These are phyloP conservation scores for Bothia castanella DNA, from an alignment of 1,284 basidiomycete genomes.

Conservation along the genomic window DNA sequence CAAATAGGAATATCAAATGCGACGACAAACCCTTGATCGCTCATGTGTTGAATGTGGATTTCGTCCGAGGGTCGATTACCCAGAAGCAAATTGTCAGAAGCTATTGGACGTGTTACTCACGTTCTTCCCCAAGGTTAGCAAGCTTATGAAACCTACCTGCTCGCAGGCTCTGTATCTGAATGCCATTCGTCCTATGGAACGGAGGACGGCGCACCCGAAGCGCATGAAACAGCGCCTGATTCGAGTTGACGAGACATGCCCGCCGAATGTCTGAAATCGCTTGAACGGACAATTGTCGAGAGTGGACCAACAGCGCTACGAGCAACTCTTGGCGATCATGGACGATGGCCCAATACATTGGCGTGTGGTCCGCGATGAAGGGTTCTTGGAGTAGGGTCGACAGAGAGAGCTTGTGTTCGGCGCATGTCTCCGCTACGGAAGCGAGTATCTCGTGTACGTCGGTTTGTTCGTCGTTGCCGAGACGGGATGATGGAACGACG, in stretches of 20 bases:
- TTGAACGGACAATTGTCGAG: constrained; percentile 47
- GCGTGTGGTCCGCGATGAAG: constrained; percentile 58
- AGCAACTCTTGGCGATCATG: constrained; percentile 42
- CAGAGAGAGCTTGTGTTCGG: constrained; percentile 39
- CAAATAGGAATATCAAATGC: constrained; percentile 57
- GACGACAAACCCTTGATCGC: constrained; percentile 50
- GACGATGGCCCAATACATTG: constrained; percentile 70
- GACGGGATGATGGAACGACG: constrained; percentile 25
- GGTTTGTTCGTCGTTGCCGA: neutral
- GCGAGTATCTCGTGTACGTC: constrained; percentile 36
- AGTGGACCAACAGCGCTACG: constrained; percentile 45
- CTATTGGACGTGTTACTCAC: constrained; percentile 29
- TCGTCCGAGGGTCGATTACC: constrained; percentile 51
- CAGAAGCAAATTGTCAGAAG: constrained; percentile 54
- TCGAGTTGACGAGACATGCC: constrained; percentile 60
- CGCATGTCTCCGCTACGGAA: constrained; percentile 44
- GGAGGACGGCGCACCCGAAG: constrained; percentile 39
- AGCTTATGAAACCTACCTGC: constrained; percentile 15
- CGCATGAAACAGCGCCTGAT: constrained; percentile 61
- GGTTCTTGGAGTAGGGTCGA: constrained; percentile 55
- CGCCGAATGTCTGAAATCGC: constrained; percentile 57
- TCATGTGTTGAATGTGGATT: constrained; percentile 46
- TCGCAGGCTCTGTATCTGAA: constrained; percentile 11
- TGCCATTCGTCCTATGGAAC: constrained; percentile 22
- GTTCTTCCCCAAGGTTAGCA: constrained; percentile 37